These are phyloP conservation scores for Priceomyces castillae DNA, from an alignment of 805 yeast genomes.

Conservation along the genomic window DNA sequence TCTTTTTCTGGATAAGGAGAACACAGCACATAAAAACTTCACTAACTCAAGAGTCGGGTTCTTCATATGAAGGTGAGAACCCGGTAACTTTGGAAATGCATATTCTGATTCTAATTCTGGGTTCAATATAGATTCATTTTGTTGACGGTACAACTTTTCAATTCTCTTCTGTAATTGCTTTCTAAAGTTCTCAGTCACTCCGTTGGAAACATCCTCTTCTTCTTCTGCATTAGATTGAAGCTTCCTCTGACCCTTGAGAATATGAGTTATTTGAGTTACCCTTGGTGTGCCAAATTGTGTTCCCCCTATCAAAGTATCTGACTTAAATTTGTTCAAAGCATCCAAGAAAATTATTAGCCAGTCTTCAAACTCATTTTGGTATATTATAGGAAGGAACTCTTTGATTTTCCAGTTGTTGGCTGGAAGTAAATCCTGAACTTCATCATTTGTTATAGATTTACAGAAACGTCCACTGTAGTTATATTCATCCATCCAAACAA, in stretches of 20 bases:
- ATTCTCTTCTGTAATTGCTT: conserved; percentile 65
- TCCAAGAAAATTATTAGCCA: conserved; percentile 82
- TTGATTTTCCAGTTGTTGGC: conserved; percentile 76
- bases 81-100: conserved; percentile 73
- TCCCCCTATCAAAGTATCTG: conserved; percentile 34
- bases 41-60: conserved; percentile 81
- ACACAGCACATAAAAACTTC: conserved; percentile 70
- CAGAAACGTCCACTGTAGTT: conserved; percentile 78
- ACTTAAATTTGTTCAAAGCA: conserved; percentile 57
- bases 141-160: conserved; percentile 61
- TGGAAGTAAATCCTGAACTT: conserved; percentile 46
- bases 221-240: conserved; percentile 31
- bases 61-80: conserved; percentile 54
- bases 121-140: conserved; percentile 68
- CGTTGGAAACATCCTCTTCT: conserved; percentile 33
- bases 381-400: conserved; percentile 66
- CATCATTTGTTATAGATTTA: conserved; percentile 42
- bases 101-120: conserved; percentile 64
- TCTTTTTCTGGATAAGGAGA: conserved; percentile 61
- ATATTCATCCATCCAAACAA: conserved; percentile 91
- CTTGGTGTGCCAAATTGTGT: conserved; percentile 51
- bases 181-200: conserved; percentile 51
- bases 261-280: conserved; percentile 64
- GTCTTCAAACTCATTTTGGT: conserved; percentile 80
- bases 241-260: conserved; percentile 43